Evolutionary conservation across 2,329 filamentous ascomycete genomes (phyloP).

Genomic region (Stemphylium vesicarium): DNA sequence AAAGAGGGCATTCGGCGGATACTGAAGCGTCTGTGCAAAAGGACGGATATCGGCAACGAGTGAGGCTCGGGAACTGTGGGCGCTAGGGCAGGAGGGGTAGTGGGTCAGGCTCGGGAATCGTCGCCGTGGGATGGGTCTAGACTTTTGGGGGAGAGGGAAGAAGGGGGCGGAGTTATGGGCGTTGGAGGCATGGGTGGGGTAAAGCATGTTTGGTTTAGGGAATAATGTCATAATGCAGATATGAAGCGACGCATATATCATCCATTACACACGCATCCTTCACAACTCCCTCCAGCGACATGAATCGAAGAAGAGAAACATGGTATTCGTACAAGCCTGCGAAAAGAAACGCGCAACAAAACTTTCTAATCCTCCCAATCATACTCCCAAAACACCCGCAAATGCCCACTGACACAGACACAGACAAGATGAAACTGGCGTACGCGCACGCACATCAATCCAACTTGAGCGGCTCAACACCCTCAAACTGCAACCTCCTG

Average conservation of each 20-base stretch:
- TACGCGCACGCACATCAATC: background rate
- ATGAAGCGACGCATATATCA: too few relatives aligned
- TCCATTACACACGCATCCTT: too few relatives aligned
- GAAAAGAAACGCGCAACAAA: background rate
- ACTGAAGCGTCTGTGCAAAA: too few relatives aligned
- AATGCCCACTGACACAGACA: background rate
- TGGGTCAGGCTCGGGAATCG: too few relatives aligned
- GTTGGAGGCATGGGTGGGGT: background rate
- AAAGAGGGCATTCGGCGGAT: background rate
- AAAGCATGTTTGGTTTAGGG: background rate
- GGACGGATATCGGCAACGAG: too few relatives aligned
- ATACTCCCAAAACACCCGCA: background rate
- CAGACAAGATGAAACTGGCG: background rate
- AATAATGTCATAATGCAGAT: too few relatives aligned
- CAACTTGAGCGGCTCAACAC: slow-evolving; percentile 24
- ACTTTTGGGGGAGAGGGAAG: too few relatives aligned
- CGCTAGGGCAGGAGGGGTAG: too few relatives aligned
- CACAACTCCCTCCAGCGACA: too few relatives aligned
- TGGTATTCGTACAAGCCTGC: background rate
- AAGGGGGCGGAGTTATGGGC: background rate
- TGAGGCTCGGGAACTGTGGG: too few relatives aligned
- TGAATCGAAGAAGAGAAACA: background rate
- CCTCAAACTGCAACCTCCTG: slow-evolving; percentile 36
- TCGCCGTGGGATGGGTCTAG: too few relatives aligned
- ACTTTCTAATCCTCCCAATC: background rate